phyloP scores from a whole-genome alignment of 345 rosid species.

The Gossypium thurberi region DNA sequence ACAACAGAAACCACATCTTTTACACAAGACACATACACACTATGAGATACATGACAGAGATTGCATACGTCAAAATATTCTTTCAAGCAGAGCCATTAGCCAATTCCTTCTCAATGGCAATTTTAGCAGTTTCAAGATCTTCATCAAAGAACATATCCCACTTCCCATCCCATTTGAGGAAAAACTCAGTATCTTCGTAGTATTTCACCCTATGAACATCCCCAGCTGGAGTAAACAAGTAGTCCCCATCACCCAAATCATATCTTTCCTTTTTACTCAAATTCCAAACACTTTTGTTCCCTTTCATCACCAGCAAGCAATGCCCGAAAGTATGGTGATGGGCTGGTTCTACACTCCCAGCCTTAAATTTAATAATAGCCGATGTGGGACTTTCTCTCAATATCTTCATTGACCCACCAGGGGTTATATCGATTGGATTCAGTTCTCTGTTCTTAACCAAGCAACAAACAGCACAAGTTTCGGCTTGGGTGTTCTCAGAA shows the following conservation, averaged over 20 bases:
- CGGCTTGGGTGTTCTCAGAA: constrained; percentile 4
- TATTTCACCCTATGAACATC: constrained; percentile 87
- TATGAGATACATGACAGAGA: not conserved
- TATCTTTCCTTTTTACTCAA: constrained; percentile 56
- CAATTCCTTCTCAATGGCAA: constrained; percentile 29
- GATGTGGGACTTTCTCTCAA: constrained; percentile 79
- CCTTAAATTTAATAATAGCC: constrained; percentile 66
- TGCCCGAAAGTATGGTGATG: constrained; percentile 93
- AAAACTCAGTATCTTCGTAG: constrained; percentile 80
- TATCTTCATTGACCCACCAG: constrained; percentile 91
- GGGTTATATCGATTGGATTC: constrained; percentile 54
- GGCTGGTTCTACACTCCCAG: constrained; percentile 87
- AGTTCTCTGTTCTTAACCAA: constrained; percentile 58
- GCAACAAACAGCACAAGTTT: constrained; percentile 50
- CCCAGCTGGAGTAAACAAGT: constrained; percentile 69
- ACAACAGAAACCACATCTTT: not conserved
- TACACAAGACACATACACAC: not conserved
- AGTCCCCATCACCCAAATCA: constrained; percentile 65
- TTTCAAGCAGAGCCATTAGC: constrained; percentile 8
- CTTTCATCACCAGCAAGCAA: constrained; percentile 63
- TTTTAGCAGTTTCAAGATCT: constrained; percentile 60
- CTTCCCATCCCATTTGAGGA: constrained; percentile 88
- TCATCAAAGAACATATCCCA: constrained; percentile 87
- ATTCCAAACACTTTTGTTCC: constrained; percentile 82
- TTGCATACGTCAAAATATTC: not conserved